phyloP scores from a whole-genome alignment of 1,284 basidiomycete genomes.

The Naganishia sp. region DNA sequence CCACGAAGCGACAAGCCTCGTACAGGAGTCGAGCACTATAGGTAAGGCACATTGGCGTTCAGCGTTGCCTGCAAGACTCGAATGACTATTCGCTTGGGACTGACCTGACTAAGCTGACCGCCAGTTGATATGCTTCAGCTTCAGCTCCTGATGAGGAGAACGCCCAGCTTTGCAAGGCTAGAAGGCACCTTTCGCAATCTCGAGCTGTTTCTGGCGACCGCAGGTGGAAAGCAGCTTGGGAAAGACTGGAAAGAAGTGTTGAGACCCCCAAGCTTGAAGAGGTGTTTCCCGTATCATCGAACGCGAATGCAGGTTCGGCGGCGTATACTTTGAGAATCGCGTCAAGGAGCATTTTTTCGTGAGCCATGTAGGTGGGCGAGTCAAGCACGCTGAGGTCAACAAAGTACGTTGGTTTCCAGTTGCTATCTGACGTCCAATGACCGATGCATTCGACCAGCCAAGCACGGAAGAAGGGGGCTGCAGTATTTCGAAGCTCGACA shows the following conservation, averaged over 20 bases:
- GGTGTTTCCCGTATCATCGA: slow-evolving; percentile 9
- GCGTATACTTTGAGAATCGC: slow-evolving; percentile 28
- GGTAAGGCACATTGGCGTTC: no score
- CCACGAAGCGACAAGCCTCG: slow-evolving; percentile 21
- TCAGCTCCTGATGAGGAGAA: not conserved
- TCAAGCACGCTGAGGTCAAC: slow-evolving; percentile 21
- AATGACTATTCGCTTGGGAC: not conserved
- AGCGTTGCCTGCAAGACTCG: not conserved
- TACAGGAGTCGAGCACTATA: slow-evolving; percentile 7
- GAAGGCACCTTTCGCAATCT: slow-evolving; percentile 19
- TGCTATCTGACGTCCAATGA: slow-evolving; percentile 23
- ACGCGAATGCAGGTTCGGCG: slow-evolving; percentile 26
- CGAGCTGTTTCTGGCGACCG: slow-evolving; percentile 16
- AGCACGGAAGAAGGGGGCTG: slow-evolving; percentile 23
- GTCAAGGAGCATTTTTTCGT: slow-evolving; percentile 24
- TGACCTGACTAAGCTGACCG: slow-evolving; percentile 23
- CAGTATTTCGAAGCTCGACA: slow-evolving; percentile 7
- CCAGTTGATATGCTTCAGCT: slow-evolving; percentile 4
- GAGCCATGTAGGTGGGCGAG: slow-evolving; percentile 23
- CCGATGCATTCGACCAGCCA: slow-evolving; percentile 20
- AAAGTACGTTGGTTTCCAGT: slow-evolving; percentile 23
- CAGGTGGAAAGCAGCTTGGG: slow-evolving; percentile 19
- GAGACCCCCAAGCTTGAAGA: slow-evolving; percentile 7
- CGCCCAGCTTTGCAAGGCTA: slow-evolving; percentile 14
- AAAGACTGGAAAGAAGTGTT: slow-evolving; percentile 5